phyloP scores from a whole-genome alignment of 1,139 yeast species.

The Candida tropicalis region DNA sequence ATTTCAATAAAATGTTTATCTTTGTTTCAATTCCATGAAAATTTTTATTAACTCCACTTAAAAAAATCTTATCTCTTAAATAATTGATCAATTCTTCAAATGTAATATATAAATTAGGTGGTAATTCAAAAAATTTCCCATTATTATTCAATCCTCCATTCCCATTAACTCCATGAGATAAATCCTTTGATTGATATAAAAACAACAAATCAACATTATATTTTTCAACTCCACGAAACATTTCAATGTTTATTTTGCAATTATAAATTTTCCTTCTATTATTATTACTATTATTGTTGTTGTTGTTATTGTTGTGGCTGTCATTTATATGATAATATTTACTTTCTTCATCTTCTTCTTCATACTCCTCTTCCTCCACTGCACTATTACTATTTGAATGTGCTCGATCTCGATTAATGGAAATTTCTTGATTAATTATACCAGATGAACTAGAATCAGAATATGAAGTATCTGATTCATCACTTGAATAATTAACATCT shows the following conservation, averaged over 20 bases:
- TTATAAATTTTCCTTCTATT: slow-evolving; percentile 10
- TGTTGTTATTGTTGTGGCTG: too few species aligned
- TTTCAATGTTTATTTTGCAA: slow-evolving; percentile 14
- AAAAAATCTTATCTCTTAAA: slow-evolving; percentile 14
- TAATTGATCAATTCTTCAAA: slow-evolving; percentile 16
- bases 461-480: background rate
- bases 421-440: background rate
- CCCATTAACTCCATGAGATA: background rate
- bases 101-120: slow-evolving; percentile 15
- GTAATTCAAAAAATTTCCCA: slow-evolving; percentile 3
- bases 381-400: too few species aligned
- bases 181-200: slow-evolving; percentile 12
- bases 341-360: background rate
- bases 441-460: background rate
- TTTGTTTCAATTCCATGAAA: slow-evolving; percentile 16
- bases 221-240: slow-evolving; percentile 4
- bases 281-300: background rate
- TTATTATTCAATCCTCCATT: background rate
- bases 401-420: too few species aligned
- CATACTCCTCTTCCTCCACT: too few species aligned
- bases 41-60: slow-evolving; percentile 4
- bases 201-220: slow-evolving; percentile 11
- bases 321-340: too few species aligned
- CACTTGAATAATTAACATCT: background rate
- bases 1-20: slow-evolving; percentile 15